Percentiles rank a stretch among this genome's conserved stretches.
Evolutionary conservation across 2,329 filamentous ascomycete species (phyloP).

Genomic region (Cercospora sp.): DNA sequence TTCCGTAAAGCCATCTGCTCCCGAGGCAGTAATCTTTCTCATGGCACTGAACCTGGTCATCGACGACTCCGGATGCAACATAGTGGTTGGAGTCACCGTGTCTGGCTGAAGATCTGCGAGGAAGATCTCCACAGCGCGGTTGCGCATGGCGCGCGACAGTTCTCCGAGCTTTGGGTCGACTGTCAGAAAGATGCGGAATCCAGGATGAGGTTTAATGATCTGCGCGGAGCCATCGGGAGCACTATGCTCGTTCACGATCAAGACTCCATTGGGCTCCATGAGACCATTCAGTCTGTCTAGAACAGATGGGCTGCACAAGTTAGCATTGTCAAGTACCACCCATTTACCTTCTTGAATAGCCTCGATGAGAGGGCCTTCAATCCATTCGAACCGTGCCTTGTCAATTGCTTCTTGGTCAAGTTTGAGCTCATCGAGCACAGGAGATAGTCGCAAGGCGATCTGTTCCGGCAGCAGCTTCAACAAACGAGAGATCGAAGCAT

Average conservation of each 20-base stretch:
- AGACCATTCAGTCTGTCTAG: constrained; percentile 92
- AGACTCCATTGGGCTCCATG: constrained; percentile 81
- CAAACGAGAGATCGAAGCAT: constrained; percentile 10
- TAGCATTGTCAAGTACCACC: constrained; percentile 95
- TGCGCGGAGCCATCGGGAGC: constrained; percentile 77
- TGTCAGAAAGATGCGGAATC: constrained; percentile 91
- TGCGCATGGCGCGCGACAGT: constrained; percentile 93
- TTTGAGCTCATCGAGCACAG: constrained; percentile 17
- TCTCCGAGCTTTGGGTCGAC: constrained; percentile 91
- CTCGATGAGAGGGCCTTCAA: constrained; percentile 87
- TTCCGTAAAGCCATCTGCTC: not conserved
- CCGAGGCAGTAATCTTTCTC: not conserved
- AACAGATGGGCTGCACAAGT: constrained; percentile 92
- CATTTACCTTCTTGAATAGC: constrained; percentile 84
- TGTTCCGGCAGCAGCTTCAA: constrained; percentile 13
- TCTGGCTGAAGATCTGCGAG: constrained; percentile 43
- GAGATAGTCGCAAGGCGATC: constrained; percentile 6
- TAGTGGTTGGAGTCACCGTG: constrained; percentile 17
- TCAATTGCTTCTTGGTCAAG: constrained; percentile 50
- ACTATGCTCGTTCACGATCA: constrained; percentile 93
- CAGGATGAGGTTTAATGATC: constrained; percentile 75
- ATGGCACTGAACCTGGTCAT: constrained; percentile 32
- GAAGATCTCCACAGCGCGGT: constrained; percentile 87
- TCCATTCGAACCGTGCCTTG: constrained; percentile 89
- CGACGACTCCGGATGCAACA: constrained; percentile 34